Base-by-base conservation (phyloP, 2,329 filamentous ascomycete species). In the Emericellopsis atlantica region DNA sequence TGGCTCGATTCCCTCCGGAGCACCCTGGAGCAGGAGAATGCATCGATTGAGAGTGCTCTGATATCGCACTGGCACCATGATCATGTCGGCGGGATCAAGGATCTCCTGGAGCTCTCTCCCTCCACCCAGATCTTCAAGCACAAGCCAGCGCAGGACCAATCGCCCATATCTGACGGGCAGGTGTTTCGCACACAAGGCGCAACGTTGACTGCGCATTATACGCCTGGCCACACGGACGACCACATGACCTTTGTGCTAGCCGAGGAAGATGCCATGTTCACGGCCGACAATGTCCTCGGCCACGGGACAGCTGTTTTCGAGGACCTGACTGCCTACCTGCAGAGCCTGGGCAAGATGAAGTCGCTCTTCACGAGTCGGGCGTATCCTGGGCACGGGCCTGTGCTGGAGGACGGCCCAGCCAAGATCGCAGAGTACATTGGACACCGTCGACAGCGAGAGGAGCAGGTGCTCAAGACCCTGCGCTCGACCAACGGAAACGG, bases 11-110 rank as follows among this genome's bases (percentile, higher is more conserved):
- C 75, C 0, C 62, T 98, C 31, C 72, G 74, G 47, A 62, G 67
- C 4, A 75, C 81, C 0, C 69, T 96, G 3, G 58, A 67, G 6
- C 62, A 76, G 21, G 84, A 94, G 56, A 71, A 79, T 21, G 81
- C 82, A 16, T 73, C 67, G 0, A 66, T 96, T 21, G 67, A 76
- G n/a, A 65, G 70, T 15, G 79, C 80, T 0, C 67, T 98, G 18
- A 68, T 98, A 38, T 93, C 89, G 0, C 92, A 98, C 59, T 94
- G 89, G 87, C 92, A 98, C 55, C 74, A 66, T 34, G 92, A 98
- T 54, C 92, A 98, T 55, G 72, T 80, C 6, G 76, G 79, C 21
- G 92, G 92, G 7, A 73, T 95, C 21, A 56, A 64, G 3, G 79
- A 93, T 51, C 66, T 95, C 1, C 64, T 79, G 15, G 59, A 63